Evolutionary conservation across 78 protist genomes (phyloP), one percentile per base, ranked within the genome.

Genomic region (Dictyostelium firmibasis): DNA sequence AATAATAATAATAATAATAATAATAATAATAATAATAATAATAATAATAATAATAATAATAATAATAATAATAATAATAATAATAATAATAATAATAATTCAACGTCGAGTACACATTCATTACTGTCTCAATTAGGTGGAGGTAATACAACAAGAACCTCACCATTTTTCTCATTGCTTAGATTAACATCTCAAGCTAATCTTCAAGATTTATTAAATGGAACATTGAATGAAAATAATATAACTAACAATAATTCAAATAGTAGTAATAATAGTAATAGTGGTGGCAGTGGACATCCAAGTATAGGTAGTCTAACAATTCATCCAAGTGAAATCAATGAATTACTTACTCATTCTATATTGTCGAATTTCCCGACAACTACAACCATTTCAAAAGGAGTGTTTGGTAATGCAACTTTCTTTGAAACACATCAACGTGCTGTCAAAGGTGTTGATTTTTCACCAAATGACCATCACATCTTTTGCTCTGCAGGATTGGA

Each of bases 361-460:
- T 57, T 82, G 23, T 38, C 70, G 33, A 57, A 82, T 57, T 27
- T 20, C 10, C 44, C 70, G 0, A 16, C 53, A 57, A 20, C 79
- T 1, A 60, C 74, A 78, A 53, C 81, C 13, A 23, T 87, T 2
- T 36, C 33, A 11, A 31, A 67, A 38, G 94, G 94, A 9, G 77
- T 89, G 2, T 41, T 89, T 9, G 94, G 94, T 35, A 85, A 89
- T 10, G 78, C 47, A 14, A 41, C 69, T 8, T 89, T 89, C 38
- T 64, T 89, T 84, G 72, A 78, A 33, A 31, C 53, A 20, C 94
- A 89, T 23, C 25, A 9, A 44, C 38, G 94, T 20, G 31, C 70
- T 8, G 94, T 89, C 1, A 89, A 81, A 81, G 76, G 86, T 47
- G 83, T 89, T 5, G 94, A 89, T 20, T 89, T 89, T 25, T 89